These are phyloP conservation scores for Vigna trinervia DNA, from an alignment of 306 rosid genomes.

Conservation along the genomic window DNA sequence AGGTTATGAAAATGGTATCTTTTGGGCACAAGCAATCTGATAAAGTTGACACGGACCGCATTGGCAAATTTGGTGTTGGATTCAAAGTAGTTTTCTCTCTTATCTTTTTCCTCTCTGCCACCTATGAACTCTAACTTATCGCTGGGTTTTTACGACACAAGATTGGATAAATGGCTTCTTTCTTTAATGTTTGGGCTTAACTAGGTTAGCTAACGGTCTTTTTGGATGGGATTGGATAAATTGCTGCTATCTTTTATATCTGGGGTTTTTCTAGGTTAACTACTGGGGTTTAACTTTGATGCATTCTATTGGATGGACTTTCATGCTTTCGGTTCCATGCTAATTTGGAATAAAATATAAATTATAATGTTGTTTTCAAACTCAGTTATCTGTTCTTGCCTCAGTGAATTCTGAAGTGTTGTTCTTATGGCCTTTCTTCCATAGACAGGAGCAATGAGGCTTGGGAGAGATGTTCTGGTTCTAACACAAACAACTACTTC, in stretches of 20 bases:
- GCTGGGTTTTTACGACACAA: neutral
- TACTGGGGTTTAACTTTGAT: neutral
- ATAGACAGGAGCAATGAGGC: slow-evolving; percentile 73
- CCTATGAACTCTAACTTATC: neutral
- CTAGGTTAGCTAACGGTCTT: neutral
- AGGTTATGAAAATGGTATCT: slow-evolving; percentile 57
- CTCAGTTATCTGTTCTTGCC: slow-evolving; percentile 25
- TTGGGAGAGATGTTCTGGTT: slow-evolving; percentile 67
- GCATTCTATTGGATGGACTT: slow-evolving; percentile 11
- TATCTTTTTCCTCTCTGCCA: neutral
- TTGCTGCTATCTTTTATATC: neutral
- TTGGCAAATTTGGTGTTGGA: slow-evolving; percentile 72
- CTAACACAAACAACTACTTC: slow-evolving; percentile 63
- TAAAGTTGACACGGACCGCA: slow-evolving; percentile 47
- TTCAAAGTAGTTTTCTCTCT: slow-evolving; percentile 54
- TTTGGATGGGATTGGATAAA: slow-evolving; percentile 4
- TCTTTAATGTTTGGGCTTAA: neutral
- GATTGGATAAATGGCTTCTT: slow-evolving; percentile 13
- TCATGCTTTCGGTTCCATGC: slow-evolving; percentile 31
- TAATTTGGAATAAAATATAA: slow-evolving; percentile 21
- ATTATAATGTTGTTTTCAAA: slow-evolving; percentile 3
- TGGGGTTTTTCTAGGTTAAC: neutral
- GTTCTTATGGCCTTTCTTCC: slow-evolving; percentile 19
- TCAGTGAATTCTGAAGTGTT: slow-evolving; percentile 28
- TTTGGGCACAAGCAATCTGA: slow-evolving; percentile 58